Percentiles rank a stretch among this genome's conserved stretches.
Conservation (phyloP, 2,329 filamentous ascomycete genomes). For the Botrytis fragariae region DNA sequence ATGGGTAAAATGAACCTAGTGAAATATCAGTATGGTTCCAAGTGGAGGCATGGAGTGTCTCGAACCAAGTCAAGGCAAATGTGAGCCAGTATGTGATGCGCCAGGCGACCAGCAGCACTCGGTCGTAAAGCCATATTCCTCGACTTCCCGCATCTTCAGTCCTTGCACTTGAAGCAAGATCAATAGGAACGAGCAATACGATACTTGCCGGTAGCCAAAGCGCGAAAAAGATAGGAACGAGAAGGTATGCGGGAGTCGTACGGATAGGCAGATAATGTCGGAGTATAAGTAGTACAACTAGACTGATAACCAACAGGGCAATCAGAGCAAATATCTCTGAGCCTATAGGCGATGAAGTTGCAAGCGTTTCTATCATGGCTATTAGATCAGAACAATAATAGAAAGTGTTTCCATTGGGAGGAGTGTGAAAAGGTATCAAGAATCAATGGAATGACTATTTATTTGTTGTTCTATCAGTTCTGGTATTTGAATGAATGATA, state of each 20-base stretch:
- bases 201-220: slow-evolving; percentile 89
- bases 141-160: slow-evolving; percentile 67
- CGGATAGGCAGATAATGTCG: slow-evolving; percentile 89
- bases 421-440: not conserved
- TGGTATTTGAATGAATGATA: not conserved
- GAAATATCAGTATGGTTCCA: slow-evolving; percentile 3
- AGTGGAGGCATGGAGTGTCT: not conserved
- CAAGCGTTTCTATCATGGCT: slow-evolving; percentile 39
- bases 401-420: slow-evolving; percentile 6
- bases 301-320: slow-evolving; percentile 70
- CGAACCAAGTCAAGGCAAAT: slow-evolving; percentile 87
- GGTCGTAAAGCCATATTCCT: slow-evolving; percentile 83
- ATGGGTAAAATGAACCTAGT: slow-evolving; percentile 83
- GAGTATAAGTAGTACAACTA: slow-evolving; percentile 77
- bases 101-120: slow-evolving; percentile 83
- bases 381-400: not conserved
- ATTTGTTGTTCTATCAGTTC: not conserved
- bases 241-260: slow-evolving; percentile 83
- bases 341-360: slow-evolving; percentile 63
- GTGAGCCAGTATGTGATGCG: slow-evolving; percentile 96
- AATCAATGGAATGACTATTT: not conserved
- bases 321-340: slow-evolving; percentile 76
- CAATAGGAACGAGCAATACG: slow-evolving; percentile 89
- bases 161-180: slow-evolving; percentile 81
- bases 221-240: slow-evolving; percentile 93